These are phyloP conservation scores for Fraxinus velutina DNA, from an alignment of 305 asterid genomes.

Conservation along the genomic window DNA sequence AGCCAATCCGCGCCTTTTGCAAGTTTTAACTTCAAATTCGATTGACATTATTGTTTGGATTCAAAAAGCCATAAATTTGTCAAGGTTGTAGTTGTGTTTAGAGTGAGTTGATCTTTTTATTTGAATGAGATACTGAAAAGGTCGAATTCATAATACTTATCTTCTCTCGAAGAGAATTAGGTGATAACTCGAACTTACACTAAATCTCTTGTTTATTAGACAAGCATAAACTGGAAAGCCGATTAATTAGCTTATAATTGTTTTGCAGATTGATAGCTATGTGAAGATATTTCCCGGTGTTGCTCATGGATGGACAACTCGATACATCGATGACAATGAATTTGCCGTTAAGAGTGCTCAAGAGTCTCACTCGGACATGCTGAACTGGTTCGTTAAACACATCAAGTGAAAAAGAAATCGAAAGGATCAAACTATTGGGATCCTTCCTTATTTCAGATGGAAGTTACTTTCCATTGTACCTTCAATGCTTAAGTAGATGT, in stretches of 20 bases:
- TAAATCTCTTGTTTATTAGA: not conserved
- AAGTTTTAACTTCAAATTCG: not conserved
- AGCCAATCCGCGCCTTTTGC: not conserved
- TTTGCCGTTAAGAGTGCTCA: slow-evolving; percentile 45
- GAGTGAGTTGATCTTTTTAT: not conserved
- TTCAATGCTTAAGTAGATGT: not conserved
- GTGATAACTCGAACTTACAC: not conserved
- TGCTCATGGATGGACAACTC: slow-evolving; percentile 54
- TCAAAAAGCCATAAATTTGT: not conserved
- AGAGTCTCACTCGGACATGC: slow-evolving; percentile 53
- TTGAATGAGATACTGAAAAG: not conserved
- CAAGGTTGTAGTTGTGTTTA: not conserved
- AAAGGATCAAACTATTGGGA: not conserved
- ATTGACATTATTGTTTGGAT: not conserved
- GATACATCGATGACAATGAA: slow-evolving; percentile 44
- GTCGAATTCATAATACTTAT: not conserved
- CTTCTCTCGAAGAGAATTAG: not conserved
- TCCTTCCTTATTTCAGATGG: not conserved
- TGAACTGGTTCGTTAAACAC: slow-evolving; percentile 47
- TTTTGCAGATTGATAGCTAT: slow-evolving; percentile 50
- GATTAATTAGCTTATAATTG: not conserved
- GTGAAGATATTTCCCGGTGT: slow-evolving; percentile 64
- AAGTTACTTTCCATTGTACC: not conserved
- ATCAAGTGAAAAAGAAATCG: slow-evolving; percentile 30
- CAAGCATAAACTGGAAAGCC: not conserved